phyloP scores from a whole-genome alignment of 129 eudicot species.

The Solidago caesia region DNA sequence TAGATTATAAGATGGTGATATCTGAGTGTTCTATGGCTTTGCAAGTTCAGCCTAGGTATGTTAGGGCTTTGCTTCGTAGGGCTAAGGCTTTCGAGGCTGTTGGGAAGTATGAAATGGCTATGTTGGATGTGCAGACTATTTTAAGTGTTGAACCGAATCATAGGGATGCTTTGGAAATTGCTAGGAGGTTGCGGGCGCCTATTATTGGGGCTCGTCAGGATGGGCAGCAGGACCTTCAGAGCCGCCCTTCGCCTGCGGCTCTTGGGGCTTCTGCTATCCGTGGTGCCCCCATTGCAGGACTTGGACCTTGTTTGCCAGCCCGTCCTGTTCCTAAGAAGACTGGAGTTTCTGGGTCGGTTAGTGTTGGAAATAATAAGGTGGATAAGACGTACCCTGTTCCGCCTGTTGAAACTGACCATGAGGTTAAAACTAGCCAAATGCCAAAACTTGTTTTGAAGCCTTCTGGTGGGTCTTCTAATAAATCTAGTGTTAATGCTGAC shows the following conservation, averaged over 20 bases:
- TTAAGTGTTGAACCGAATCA: conserved; percentile 64
- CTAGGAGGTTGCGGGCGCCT: conserved; percentile 54
- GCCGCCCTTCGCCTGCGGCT: conserved; percentile 97
- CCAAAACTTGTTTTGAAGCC: conserved; percentile 77
- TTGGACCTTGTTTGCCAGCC: conserved; percentile 90
- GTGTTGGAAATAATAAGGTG: conserved; percentile 37
- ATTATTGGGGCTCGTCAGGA: conserved; percentile 66
- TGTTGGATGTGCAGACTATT: conserved; percentile 74
- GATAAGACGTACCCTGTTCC: conserved; percentile 56
- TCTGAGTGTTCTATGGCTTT: conserved; percentile 84
- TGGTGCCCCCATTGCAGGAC: conserved; percentile 85
- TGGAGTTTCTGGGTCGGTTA: conserved; percentile 37
- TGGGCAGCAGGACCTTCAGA: conserved; percentile 84
- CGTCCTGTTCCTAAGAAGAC: conserved; percentile 73
- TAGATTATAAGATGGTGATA: conserved; percentile 74
- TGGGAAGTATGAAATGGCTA: conserved; percentile 81
- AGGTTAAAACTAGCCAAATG: conserved; percentile 50
- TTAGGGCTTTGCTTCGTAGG: conserved; percentile 81
- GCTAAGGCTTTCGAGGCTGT: conserved; percentile 90
- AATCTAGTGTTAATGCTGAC: conserved; percentile 32
- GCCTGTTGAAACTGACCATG: conserved; percentile 54
- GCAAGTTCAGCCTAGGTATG: conserved; percentile 78
- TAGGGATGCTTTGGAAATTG: conserved; percentile 79
- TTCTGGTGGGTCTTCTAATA: conserved; percentile 49
- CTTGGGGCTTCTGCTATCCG: conserved; percentile 96